These are phyloP conservation scores for Colletotrichum sp. DNA, from an alignment of 2,329 filamentous ascomycete genomes.

Conservation along the genomic window DNA sequence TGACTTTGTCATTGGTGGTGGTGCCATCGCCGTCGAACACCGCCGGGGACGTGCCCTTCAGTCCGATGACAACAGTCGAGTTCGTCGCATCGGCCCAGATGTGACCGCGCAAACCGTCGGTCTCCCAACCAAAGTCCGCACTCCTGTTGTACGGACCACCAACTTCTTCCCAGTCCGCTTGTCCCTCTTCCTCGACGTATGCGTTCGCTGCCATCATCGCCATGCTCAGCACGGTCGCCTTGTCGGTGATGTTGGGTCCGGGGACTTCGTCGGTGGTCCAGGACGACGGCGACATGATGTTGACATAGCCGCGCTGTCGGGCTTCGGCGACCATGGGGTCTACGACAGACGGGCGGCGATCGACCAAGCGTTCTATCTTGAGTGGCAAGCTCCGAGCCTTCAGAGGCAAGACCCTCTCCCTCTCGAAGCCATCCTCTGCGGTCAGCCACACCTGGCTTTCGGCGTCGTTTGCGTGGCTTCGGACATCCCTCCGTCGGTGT, in stretches of 20 bases:
- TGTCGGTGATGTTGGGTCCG: conserved; percentile 84
- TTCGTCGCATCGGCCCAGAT: conserved; percentile 89
- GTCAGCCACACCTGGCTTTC: conserved; percentile 62
- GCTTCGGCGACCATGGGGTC: conserved; percentile 80
- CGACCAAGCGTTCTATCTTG: conserved; percentile 80
- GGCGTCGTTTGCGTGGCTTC: conserved; percentile 51
- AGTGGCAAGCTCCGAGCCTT: conserved; percentile 67
- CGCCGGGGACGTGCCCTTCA: conserved; percentile 90
- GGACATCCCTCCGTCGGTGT: conserved; percentile 77
- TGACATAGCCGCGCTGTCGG: conserved; percentile 69
- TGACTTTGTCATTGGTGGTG: conserved; percentile 95
- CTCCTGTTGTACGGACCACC: conserved; percentile 83
- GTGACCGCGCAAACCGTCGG: conserved; percentile 88
- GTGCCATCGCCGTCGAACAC: conserved; percentile 97
- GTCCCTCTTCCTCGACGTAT: conserved; percentile 76
- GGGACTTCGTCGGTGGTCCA: conserved; percentile 84
- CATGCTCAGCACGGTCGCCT: conserved; percentile 81
- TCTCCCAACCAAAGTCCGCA: conserved; percentile 90
- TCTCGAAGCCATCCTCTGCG: conserved; percentile 60
- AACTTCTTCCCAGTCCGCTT: conserved; percentile 84
- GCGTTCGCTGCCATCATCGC: conserved; percentile 90
- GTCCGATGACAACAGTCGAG: conserved; percentile 84
- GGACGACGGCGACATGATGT: conserved; percentile 71
- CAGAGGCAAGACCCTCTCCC: conserved; percentile 58
- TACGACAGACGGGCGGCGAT: conserved; percentile 77